Conservation (phyloP, 2,329 filamentous ascomycete species). For the Macrophomina phaseolina region DNA sequence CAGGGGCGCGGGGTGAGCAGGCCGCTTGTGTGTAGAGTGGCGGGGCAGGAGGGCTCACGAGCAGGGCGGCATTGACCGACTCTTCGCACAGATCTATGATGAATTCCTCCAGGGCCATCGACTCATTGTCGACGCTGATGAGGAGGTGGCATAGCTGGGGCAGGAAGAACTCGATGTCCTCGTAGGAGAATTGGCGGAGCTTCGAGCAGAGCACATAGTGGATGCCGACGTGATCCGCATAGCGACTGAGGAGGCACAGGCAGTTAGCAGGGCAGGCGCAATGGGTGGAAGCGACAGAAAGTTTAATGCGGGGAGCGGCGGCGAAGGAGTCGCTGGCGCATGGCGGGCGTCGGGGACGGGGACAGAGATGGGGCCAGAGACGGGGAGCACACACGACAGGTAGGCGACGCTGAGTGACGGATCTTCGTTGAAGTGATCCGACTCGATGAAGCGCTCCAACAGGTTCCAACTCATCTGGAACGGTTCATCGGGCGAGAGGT, state of each 20-base stretch:
- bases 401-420: conserved; percentile 88
- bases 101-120: conserved; percentile 89
- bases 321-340: conserved; percentile 11
- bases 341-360: conserved; percentile 28
- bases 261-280: conserved; percentile 24
- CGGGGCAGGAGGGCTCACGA: conserved; percentile 58
- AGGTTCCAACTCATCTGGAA: conserved; percentile 72
- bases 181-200: conserved; percentile 85
- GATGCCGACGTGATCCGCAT: conserved; percentile 88
- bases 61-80: conserved; percentile 80
- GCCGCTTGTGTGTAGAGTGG: not conserved
- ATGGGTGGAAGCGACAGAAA: conserved; percentile 17
- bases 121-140: conserved; percentile 88
- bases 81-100: conserved; percentile 85
- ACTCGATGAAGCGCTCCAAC: conserved; percentile 88
- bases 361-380: conserved; percentile 27
- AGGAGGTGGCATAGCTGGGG: conserved; percentile 84
- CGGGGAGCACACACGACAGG: conserved; percentile 70
- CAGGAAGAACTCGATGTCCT: conserved; percentile 92
- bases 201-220: conserved; percentile 89
- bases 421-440: conserved; percentile 91
- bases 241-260: conserved; percentile 64
- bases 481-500: conserved; percentile 24
- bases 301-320: conserved; percentile 30
- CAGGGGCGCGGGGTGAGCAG: conserved; percentile 19